Conservation (phyloP, 306 rosid genomes). For the Geum urbanum region DNA sequence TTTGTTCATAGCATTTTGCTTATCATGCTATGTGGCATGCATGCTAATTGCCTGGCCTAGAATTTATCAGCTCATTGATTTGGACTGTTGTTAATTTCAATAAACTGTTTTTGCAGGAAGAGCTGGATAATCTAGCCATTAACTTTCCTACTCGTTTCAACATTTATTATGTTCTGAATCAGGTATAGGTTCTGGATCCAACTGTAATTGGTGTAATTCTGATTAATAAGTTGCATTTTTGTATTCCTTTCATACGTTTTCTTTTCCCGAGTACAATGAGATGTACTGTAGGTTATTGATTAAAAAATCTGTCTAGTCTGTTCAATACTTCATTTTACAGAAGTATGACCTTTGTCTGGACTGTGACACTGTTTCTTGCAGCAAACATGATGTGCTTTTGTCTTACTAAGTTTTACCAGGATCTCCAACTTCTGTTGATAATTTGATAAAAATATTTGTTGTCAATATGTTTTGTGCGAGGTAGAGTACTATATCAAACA, state of each 20-base stretch:
- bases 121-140: conserved; percentile 26
- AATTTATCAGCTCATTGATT: neutral
- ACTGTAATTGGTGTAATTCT: neutral
- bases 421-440: neutral
- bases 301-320: neutral
- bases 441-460: neutral
- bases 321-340: neutral
- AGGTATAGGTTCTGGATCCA: conserved; percentile 25
- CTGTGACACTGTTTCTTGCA: neutral
- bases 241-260: neutral
- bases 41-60: neutral
- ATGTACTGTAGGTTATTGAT: neutral
- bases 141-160: conserved; percentile 33
- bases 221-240: neutral
- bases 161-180: conserved; percentile 35
- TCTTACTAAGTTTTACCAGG: neutral
- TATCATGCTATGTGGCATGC: neutral
- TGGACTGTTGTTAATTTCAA: neutral
- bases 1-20: neutral
- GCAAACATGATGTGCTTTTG: neutral
- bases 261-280: neutral
- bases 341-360: neutral
- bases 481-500: neutral
- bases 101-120: conserved; percentile 32
- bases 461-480: neutral